These are phyloP conservation scores for Cyberlindnera xishuangbannaensis DNA, from an alignment of 805 yeast genomes.

Conservation along the genomic window DNA sequence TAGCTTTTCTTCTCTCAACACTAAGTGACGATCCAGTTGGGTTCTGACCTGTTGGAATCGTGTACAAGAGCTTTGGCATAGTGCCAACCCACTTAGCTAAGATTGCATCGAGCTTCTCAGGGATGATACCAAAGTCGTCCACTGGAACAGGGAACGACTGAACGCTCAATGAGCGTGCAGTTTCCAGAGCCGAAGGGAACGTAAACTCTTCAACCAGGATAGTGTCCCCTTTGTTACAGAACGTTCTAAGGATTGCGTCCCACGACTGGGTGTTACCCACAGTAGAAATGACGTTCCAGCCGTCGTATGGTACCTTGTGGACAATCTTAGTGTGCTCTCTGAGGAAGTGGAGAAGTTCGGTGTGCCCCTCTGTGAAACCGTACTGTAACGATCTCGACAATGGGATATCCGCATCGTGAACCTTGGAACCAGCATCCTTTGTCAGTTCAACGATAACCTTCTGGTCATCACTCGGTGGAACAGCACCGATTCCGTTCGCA, in stretches of 20 bases:
- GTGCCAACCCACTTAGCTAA: conserved; percentile 68
- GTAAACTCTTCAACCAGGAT: conserved; percentile 77
- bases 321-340: conserved; percentile 65
- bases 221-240: conserved; percentile 75
- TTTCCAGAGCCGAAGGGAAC: conserved; percentile 80
- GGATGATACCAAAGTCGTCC: conserved; percentile 75
- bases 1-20: conserved; percentile 65
- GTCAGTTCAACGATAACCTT: conserved; percentile 30
- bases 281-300: conserved; percentile 69
- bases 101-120: conserved; percentile 56
- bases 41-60: conserved; percentile 95
- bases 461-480: conserved; percentile 35
- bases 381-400: conserved; percentile 87
- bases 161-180: conserved; percentile 69
- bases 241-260: conserved; percentile 77
- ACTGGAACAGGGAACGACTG: conserved; percentile 66
- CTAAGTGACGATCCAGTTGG: conserved; percentile 91
- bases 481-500: conserved; percentile 67
- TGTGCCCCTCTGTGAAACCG: conserved; percentile 79
- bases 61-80: conserved; percentile 82
- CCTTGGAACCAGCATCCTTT: conserved; percentile 38
- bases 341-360: conserved; percentile 60
- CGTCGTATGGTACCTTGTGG: conserved; percentile 42
- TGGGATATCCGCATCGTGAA: conserved; percentile 55
- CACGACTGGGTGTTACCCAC: conserved; percentile 89